Evolutionary conservation across 2,329 filamentous ascomycete genomes (phyloP), one percentile per base, ranked within the genome.

Genomic region (Beauveria varroae): DNA sequence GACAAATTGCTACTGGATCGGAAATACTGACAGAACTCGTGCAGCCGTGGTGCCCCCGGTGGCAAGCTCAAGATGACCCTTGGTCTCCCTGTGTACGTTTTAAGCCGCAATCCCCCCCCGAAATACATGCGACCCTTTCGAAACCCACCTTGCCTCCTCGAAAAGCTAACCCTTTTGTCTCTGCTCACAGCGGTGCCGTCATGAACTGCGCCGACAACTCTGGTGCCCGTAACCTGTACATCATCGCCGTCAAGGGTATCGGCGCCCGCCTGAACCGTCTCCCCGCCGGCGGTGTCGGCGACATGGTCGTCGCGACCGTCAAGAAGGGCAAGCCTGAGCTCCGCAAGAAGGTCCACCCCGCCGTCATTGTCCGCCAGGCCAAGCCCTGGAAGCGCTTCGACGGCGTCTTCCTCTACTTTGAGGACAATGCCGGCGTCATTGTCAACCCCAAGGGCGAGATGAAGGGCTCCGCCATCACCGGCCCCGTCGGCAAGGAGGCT

Each of bases 1-100:
- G 47, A 61, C 59, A 51, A 47, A 55, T 46, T 18, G 9, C n/a
- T 10, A 28, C 22, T 50, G 43, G 20, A 57, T 51, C 57, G 53
- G 49, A 28, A 62, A 60, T 53, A 71, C 74, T 78, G 69, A 78
- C 73, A 63, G 68, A 57, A 64, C 57, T 54, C 60, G 67, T 71
- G 67, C 71, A 88, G 85, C 69, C 85, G 91, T 86, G 90, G 89
- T 90, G 89, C 91, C 86, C 90, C 93, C 76, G 95, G 95, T 87
- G 96, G 96, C 90, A 99, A 99, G 90, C 90, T 98, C 76, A 98
- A 96, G 90, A 99, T 99, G 95, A 97, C 95, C 80, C 91, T 99
- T 82, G 95, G 91, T 97, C 92, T 99, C 76, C 95, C 95, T 82
- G 92, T 96, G 93, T 97, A 96, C 80, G 92, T 90, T 75, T 67